phyloP scores from a whole-genome alignment of 2,329 filamentous ascomycete species.

The Talaromyces rugulosus region DNA sequence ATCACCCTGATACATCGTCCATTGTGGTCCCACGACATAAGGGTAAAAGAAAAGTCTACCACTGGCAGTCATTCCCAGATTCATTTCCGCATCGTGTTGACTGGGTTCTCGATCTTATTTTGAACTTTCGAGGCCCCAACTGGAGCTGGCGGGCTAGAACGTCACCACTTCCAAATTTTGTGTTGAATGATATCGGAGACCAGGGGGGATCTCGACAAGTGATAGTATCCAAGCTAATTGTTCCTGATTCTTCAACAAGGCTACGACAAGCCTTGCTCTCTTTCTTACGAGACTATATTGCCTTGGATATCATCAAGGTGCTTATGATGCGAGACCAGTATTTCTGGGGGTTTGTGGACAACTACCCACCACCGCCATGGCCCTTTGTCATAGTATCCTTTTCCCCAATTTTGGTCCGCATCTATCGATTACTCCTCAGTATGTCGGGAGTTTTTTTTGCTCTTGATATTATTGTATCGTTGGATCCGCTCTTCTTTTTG shows the following conservation, averaged over 20 bases:
- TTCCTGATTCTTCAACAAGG: constrained; percentile 42
- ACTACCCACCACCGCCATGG: constrained; percentile 37
- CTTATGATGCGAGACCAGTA: constrained; percentile 73
- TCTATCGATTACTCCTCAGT: constrained; percentile 56
- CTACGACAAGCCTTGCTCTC: constrained; percentile 42
- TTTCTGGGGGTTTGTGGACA: constrained; percentile 59
- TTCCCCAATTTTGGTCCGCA: constrained; percentile 44
- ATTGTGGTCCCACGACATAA: not conserved
- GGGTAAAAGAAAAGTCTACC: constrained; percentile 26
- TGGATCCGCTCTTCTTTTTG: constrained; percentile 58
- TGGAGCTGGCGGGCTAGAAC: constrained; percentile 56
- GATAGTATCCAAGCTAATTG: constrained; percentile 14
- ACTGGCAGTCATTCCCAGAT: constrained; percentile 53
- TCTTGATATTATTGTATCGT: constrained; percentile 57
- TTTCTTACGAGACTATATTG: constrained; percentile 57
- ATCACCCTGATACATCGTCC: not conserved
- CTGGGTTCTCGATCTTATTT: constrained; percentile 55
- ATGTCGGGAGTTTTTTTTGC: constrained; percentile 56
- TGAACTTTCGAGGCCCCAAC: constrained; percentile 56
- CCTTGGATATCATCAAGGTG: constrained; percentile 66
- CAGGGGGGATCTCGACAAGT: constrained; percentile 7
- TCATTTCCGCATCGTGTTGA: constrained; percentile 51
- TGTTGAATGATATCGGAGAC: constrained; percentile 20
- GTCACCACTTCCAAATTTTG: constrained; percentile 32
- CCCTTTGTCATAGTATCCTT: constrained; percentile 43